Conservation (phyloP, 305 asterid species). For the Plantago rigida region DNA sequence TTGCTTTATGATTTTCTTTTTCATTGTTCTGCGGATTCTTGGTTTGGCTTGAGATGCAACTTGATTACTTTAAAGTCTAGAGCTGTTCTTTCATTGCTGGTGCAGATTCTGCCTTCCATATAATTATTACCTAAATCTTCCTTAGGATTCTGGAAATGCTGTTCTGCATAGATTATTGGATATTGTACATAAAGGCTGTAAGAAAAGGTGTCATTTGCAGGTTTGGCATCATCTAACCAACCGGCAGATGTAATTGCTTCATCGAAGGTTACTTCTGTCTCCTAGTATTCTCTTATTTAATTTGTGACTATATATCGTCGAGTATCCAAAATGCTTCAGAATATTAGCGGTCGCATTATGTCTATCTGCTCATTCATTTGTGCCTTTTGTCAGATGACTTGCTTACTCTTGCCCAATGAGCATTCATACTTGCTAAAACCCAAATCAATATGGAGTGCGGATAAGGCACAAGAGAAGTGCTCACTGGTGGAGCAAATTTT, state of each 20-base stretch:
- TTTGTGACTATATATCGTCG: constrained; percentile 14
- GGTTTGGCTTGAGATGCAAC: constrained; percentile 1
- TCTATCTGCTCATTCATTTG: constrained; percentile 22
- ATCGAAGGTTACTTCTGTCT: constrained; percentile 52
- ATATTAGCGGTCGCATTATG: constrained; percentile 14
- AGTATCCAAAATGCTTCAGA: constrained; percentile 7
- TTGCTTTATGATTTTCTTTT: constrained; percentile 16
- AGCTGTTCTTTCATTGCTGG: not conserved
- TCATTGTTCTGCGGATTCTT: constrained; percentile 15
- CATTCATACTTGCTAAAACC: constrained; percentile 50
- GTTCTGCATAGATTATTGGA: constrained; percentile 12
- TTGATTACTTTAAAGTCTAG: not conserved
- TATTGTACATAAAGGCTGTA: constrained; percentile 12
- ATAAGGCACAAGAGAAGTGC: constrained; percentile 46
- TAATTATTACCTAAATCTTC: not conserved
- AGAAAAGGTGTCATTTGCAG: constrained; percentile 40
- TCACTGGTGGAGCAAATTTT: constrained; percentile 75
- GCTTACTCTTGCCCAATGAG: constrained; percentile 71
- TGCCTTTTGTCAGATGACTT: constrained; percentile 60
- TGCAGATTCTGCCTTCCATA: not conserved
- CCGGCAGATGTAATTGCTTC: constrained; percentile 75
- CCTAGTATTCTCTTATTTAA: constrained; percentile 9
- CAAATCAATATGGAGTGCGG: constrained; percentile 84
- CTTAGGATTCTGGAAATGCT: constrained; percentile 15
- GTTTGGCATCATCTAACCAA: constrained; percentile 46